phyloP scores from a whole-genome alignment of 1,139 yeast genomes.

The Yamadazyma sp. region DNA sequence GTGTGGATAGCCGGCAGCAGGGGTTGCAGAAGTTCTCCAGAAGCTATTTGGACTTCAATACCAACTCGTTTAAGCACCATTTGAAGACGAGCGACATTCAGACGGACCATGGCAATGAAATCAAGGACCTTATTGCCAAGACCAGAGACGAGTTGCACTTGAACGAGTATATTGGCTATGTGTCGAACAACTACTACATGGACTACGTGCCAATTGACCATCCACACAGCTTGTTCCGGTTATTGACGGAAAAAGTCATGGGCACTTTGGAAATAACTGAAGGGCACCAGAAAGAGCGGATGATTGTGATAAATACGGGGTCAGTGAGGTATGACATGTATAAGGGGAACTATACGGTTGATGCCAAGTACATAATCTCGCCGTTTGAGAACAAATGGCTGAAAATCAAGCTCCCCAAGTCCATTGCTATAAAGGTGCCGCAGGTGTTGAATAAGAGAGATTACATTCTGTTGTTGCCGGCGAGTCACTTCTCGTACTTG shows the following conservation, averaged over 20 bases:
- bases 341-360: slow-evolving; percentile 80
- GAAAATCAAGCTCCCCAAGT: slow-evolving; percentile 52
- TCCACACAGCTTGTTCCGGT: slow-evolving; percentile 55
- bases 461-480: slow-evolving; percentile 39
- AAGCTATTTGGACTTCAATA: slow-evolving; percentile 78
- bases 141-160: slow-evolving; percentile 53
- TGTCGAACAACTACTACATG: slow-evolving; percentile 63
- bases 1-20: slow-evolving; percentile 39
- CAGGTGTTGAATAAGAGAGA: slow-evolving; percentile 49
- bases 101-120: slow-evolving; percentile 51
- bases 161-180: slow-evolving; percentile 60
- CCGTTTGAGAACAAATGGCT: slow-evolving; percentile 87
- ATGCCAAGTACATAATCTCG: slow-evolving; percentile 78
- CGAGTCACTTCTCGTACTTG: slow-evolving; percentile 21
- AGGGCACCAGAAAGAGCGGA: slow-evolving; percentile 38
- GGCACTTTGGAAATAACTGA: slow-evolving; percentile 43
- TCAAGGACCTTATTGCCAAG: slow-evolving; percentile 45
- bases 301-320: slow-evolving; percentile 80
- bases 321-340: slow-evolving; percentile 85
- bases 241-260: slow-evolving; percentile 60
- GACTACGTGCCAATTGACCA: slow-evolving; percentile 69
- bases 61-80: slow-evolving; percentile 68
- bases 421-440: slow-evolving; percentile 48
- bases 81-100: slow-evolving; percentile 27
- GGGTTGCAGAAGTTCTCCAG: slow-evolving; percentile 41